phyloP scores from a whole-genome alignment of 495 filamentous ascomycete species.

The Gamarada debralockiae region DNA sequence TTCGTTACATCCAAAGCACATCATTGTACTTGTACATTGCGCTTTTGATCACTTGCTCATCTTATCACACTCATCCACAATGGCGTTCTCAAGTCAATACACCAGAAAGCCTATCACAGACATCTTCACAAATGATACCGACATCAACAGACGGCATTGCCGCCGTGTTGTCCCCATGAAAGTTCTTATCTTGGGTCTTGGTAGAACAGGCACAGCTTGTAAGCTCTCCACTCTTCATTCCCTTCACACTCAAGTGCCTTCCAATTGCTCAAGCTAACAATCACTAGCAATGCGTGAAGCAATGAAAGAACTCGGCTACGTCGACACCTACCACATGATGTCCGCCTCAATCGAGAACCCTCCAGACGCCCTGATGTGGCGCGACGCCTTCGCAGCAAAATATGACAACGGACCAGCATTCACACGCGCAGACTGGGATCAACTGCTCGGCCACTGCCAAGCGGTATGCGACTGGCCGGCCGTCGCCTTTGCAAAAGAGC shows the following conservation, averaged over 20 bases:
- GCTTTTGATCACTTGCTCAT: too few relatives aligned
- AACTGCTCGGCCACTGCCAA: constrained; percentile 59
- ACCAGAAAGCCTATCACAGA: constrained; percentile 31
- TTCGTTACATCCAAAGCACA: too few relatives aligned
- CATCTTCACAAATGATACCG: constrained; percentile 51
- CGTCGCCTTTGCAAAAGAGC: constrained; percentile 60
- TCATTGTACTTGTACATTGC: too few relatives aligned
- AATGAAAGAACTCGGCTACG: constrained; percentile 55
- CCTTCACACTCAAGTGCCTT: not conserved
- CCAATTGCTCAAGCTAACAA: not conserved
- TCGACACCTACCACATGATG: constrained; percentile 66
- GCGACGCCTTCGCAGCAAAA: constrained; percentile 61
- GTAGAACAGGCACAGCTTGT: constrained; percentile 67
- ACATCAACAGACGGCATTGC: constrained; percentile 59
- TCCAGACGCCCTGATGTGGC: constrained; percentile 57
- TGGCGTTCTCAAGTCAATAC: constrained; percentile 30
- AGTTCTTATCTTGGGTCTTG: constrained; percentile 58
- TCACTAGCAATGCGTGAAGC: constrained; percentile 52
- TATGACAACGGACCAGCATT: constrained; percentile 55
- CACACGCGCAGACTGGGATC: constrained; percentile 62
- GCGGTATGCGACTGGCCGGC: constrained; percentile 66
- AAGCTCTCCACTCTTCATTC: constrained; percentile 22
- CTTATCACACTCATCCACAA: constrained; percentile 9
- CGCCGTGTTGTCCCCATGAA: constrained; percentile 62
- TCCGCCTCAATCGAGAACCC: constrained; percentile 58